phyloP scores from a whole-genome alignment of 108 stramenopile genomes.

The Nitzschia sp. region DNA sequence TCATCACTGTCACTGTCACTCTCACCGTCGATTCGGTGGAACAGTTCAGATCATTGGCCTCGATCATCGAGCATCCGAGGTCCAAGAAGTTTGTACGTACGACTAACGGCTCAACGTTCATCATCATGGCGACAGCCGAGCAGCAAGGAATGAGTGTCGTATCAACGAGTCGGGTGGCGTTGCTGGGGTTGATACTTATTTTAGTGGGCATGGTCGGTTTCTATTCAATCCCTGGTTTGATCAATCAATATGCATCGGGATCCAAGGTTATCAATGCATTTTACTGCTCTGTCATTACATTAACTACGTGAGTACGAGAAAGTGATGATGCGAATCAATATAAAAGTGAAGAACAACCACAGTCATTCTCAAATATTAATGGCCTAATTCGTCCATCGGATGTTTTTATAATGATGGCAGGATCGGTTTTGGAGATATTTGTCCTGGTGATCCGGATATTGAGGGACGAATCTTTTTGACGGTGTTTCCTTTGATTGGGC shows the following conservation, averaged over 20 bases:
- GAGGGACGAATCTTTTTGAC: constrained; percentile 45
- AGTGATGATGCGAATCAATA: too few relatives aligned
- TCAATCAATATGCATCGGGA: constrained; percentile 28
- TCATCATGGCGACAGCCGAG: too few relatives aligned
- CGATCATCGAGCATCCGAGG: too few relatives aligned
- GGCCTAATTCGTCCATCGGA: too few relatives aligned
- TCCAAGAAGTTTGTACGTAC: too few relatives aligned
- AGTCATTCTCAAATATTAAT: too few relatives aligned
- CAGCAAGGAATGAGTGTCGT: not conserved
- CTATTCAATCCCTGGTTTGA: constrained; percentile 47
- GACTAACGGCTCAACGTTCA: too few relatives aligned
- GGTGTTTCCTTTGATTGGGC: constrained; percentile 40
- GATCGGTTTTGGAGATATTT: constrained; percentile 63
- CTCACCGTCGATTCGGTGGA: too few relatives aligned
- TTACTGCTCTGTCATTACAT: constrained; percentile 54
- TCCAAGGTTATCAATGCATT: constrained; percentile 43
- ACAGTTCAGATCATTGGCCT: too few relatives aligned
- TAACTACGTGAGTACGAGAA: constrained; percentile 53
- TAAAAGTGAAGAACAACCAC: too few relatives aligned
- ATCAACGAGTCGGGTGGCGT: not conserved
- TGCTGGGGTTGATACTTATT: constrained; percentile 4
- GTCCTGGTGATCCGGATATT: constrained; percentile 34
- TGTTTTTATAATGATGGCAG: constrained; percentile 1
- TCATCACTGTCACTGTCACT: too few relatives aligned
- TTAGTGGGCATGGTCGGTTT: constrained; percentile 41